Percentiles rank a stretch among this genome's conserved stretches.
Conservation (phyloP, 2,329 filamentous ascomycete genomes). For the Pestalotiopsis fici region DNA sequence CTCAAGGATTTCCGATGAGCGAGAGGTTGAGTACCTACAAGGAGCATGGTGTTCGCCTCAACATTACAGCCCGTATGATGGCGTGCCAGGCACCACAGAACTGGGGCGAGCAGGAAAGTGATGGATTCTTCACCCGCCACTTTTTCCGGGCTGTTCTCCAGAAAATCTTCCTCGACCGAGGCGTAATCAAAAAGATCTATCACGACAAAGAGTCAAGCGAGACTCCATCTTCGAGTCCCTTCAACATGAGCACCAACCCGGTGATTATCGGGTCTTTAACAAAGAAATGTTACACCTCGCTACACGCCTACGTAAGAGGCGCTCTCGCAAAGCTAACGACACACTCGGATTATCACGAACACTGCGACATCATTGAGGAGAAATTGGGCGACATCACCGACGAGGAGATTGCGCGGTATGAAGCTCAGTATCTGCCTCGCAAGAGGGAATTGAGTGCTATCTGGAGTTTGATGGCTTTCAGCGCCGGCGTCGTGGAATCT, state of each 20-base stretch:
- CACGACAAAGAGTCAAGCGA: constrained; percentile 31
- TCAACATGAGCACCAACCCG: constrained; percentile 67
- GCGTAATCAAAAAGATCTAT: constrained; percentile 66
- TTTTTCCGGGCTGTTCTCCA: constrained; percentile 91
- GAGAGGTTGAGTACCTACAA: constrained; percentile 62
- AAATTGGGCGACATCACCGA: constrained; percentile 72
- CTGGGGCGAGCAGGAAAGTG: constrained; percentile 81
- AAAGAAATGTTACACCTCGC: constrained; percentile 77
- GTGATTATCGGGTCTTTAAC: constrained; percentile 84
- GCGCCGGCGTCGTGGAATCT: constrained; percentile 84
- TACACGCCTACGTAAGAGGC: constrained; percentile 76
- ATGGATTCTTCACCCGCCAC: constrained; percentile 87
- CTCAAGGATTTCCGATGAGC: constrained; percentile 94
- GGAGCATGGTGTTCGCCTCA: constrained; percentile 72
- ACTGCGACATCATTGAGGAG: constrained; percentile 61
- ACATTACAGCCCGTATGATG: constrained; percentile 98
- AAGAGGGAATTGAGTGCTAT: constrained; percentile 83
- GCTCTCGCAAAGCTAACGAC: constrained; percentile 74
- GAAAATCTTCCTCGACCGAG: constrained; percentile 85
- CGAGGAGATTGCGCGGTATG: constrained; percentile 74
- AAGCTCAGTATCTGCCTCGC: constrained; percentile 59
- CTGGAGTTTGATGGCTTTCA: constrained; percentile 97
- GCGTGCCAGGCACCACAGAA: constrained; percentile 93
- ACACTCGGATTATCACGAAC: constrained; percentile 56
- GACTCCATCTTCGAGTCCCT: constrained; percentile 37